A percentile compares a stretch with the other conserved stretches of the same genome.
phyloP scores from a whole-genome alignment of 177 flowering plant genomes.

The Vitis hybrid region DNA sequence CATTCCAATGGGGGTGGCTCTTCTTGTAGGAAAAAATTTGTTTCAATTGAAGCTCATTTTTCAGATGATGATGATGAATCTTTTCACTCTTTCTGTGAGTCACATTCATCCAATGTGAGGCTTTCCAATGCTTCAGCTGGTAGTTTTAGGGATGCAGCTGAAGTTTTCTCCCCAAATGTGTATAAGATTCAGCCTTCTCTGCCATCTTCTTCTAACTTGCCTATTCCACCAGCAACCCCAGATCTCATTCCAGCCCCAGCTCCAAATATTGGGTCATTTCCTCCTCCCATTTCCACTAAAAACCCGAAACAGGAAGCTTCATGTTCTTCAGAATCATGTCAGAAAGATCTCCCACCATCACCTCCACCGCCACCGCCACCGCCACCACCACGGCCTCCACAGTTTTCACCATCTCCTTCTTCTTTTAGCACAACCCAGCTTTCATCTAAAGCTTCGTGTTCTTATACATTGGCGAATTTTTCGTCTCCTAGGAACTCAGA shows the following conservation, averaged over 20 bases:
- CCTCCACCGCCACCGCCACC: conserved; percentile 23
- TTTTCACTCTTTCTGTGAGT: conserved; percentile 71
- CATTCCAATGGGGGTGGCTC: conserved; percentile 24
- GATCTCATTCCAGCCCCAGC: background rate
- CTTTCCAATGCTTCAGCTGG: conserved; percentile 67
- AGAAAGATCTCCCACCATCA: conserved; percentile 3
- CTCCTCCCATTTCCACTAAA: conserved; percentile 11
- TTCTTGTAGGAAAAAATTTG: conserved; percentile 19
- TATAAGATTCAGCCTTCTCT: conserved; percentile 8
- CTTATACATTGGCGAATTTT: conserved; percentile 18
- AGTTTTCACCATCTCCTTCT: conserved; percentile 33
- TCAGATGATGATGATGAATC: conserved; percentile 77
- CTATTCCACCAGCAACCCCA: conserved; percentile 4
- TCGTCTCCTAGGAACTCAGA: conserved; percentile 25
- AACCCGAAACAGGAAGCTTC: conserved; percentile 4
- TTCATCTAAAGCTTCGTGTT: conserved; percentile 15
- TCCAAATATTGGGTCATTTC: no score
- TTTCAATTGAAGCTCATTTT: conserved; percentile 32
- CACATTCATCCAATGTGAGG: conserved; percentile 45
- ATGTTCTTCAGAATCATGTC: conserved; percentile 8
- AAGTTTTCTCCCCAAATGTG: conserved; percentile 26
- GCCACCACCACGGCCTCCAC: conserved; percentile 14
- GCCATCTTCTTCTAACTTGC: background rate
- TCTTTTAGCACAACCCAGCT: conserved; percentile 8
- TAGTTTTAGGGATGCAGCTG: conserved; percentile 37